Base-by-base conservation (phyloP, 31 red algal genomes). In the Porphyra umbilicalis region DNA sequence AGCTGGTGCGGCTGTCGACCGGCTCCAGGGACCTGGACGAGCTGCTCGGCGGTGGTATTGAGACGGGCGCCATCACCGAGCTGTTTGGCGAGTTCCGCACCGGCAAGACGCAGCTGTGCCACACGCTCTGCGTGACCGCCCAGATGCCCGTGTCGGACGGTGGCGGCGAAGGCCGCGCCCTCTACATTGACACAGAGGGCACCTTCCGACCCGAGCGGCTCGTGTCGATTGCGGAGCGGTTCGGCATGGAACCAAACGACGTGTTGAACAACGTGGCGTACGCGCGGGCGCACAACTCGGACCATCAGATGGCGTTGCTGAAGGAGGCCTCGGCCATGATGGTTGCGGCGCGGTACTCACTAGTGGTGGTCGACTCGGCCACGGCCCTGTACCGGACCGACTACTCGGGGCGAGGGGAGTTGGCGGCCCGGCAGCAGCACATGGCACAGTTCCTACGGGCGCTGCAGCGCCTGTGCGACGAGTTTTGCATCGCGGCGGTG, bases 21-120 rank as follows among this genome's bases (percentile, higher is more conserved):
- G 97, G 97, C 33, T 88, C 84, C 34, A 90, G 89, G 68, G 97
- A 99, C 37, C 86, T 99, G 29, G 97, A 99, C 77, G 83, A 83
- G 32, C 76, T 99, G 83, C 87, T 99, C 9, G 91, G 81, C 11
- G 94, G 93, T 75, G 97, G 97, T 32, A 91, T 99, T 42, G 97
- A 99, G 83, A 99, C 97, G 1, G 97, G 97, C 39, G 88, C 86
- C 74, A 99, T 99, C 75, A 99, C 97, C 40, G 97, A 99, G 82
- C 11, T 99, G 29, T 99, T 99, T 84, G 97, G 97, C 80, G 97
- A 99, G 86, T 99, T 99, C 79, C 87, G 97, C 25, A 95, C 93
- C 8, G 97, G 97, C 15, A 99, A 99, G 46, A 95, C 97, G 29
- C 97, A 99, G 82, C 82, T 95, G 16, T 99, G 97, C 85, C 97